Base-by-base conservation (phyloP, 78 protist species). In the slime mould (Dictyostelium discoideum) region DNA sequence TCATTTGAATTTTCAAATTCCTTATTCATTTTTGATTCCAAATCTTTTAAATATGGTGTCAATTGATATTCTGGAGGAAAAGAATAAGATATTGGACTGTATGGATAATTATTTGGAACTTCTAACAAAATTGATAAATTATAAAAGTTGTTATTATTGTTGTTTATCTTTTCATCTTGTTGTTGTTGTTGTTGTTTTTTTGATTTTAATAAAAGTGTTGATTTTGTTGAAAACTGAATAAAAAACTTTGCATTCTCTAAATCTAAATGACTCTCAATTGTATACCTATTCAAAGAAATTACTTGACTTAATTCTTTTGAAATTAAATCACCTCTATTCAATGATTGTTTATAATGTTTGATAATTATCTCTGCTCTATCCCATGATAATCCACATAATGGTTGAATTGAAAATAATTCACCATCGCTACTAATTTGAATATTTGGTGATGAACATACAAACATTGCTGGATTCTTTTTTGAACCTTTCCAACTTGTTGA, bases 401-500 rank as follows among this genome's bases (percentile, higher is more conserved):
- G 95, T 82, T 90, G 95, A 18, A 90, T 82, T 22, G 44, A 73
- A 39, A 37, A 67, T 7, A 90, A 54, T 39, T 90, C 95, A 5
- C 86, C 95, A 72, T 90, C 95, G 5, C 83, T 90, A 24, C 87
- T 72, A n/a, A 90, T 90, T 50, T 90, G 95, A 72, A 90, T 90
- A 13, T 46, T 65, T 26, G 95, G 95, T 46, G 73, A 32, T n/a
- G 80, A 39, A 50, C 42, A 26, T 37, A 90, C 74, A 82, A 90
- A 90, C n/a, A 90, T 13, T n/a, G 88, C 80, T 82, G 82, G 83
- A 50, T 90, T 90, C 9, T 57, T 48, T 18, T 73, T 39, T 6
- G 76, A 39, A 5, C 95, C 95, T 82, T 67, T 90, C 95, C 88
- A 90, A 26, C 57, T 9, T 39, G 26, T 22, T 48, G 95, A 90